phyloP scores from a whole-genome alignment of 1,139 yeast genomes.

The Saccharomycopsis hybrid region DNA sequence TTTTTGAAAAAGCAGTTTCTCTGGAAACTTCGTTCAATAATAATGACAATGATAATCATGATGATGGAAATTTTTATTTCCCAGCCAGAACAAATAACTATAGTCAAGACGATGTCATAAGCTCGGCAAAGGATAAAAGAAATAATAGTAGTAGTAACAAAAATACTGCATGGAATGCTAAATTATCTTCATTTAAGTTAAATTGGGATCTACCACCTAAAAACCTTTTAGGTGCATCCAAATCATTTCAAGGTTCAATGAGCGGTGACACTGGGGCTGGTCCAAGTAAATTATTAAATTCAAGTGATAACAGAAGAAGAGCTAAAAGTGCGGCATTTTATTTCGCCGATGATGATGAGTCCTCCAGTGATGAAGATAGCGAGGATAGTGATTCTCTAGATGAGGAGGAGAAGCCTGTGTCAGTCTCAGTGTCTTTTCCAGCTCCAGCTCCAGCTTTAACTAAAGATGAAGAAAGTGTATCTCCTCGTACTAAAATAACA shows the following conservation, averaged over 20 bases:
- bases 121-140: constrained; percentile 7
- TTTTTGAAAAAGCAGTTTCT: constrained; percentile 11
- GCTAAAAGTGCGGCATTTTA: constrained; percentile 17
- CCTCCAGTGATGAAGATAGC: not conserved
- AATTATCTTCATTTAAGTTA: constrained; percentile 2
- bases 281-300: no score
- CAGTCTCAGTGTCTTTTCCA: no score
- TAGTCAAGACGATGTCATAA: constrained; percentile 2
- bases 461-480: no score
- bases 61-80: constrained; percentile 2
- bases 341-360: constrained; percentile 11
- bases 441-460: no score
- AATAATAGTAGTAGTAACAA: not conserved
- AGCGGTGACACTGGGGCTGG: no score
- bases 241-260: constrained; percentile 1
- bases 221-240: not conserved
- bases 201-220: not conserved
- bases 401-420: no score
- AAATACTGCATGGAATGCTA: no score
- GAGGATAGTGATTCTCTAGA: not conserved
- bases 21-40: constrained; percentile 1
- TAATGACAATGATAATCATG: not conserved
- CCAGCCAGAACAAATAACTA: constrained; percentile 1
- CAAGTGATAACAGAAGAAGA: not conserved
- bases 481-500: not conserved